Evolutionary conservation across 2,329 filamentous ascomycete species (phyloP).

Genomic region (Seiridium unicorne): DNA sequence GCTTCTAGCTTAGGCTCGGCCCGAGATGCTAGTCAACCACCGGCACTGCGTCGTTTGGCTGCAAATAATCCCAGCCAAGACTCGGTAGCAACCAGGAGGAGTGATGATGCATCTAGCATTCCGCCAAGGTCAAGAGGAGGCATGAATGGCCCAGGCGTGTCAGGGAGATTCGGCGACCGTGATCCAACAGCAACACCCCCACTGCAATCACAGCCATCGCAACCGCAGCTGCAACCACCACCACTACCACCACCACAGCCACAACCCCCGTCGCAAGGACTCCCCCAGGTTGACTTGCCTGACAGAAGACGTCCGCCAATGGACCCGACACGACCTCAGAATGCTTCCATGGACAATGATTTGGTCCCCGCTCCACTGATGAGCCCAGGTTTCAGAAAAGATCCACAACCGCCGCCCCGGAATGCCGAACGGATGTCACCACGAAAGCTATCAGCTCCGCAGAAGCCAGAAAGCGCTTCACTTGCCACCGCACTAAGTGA

Average conservation of each 20-base stretch:
- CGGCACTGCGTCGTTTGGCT: slow-evolving; percentile 41
- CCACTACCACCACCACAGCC: slow-evolving; percentile 23
- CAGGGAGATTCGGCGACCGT: slow-evolving; percentile 36
- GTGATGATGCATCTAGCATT: slow-evolving; percentile 50
- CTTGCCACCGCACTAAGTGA: slow-evolving; percentile 29
- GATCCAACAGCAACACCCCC: slow-evolving; percentile 11
- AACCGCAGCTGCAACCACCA: slow-evolving; percentile 10
- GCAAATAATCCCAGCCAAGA: slow-evolving; percentile 58
- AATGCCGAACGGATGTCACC: slow-evolving; percentile 48
- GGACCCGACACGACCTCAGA: slow-evolving; percentile 55
- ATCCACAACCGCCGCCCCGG: slow-evolving; percentile 48
- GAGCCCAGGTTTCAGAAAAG: slow-evolving; percentile 46
- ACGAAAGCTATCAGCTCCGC: slow-evolving; percentile 40
- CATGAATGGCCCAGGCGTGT: slow-evolving; percentile 35
- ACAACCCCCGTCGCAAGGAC: slow-evolving; percentile 20
- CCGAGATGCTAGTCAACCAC: slow-evolving; percentile 36
- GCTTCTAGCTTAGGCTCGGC: slow-evolving; percentile 51
- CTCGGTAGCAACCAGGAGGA: slow-evolving; percentile 43
- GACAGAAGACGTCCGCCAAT: slow-evolving; percentile 67
- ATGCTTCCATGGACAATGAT: slow-evolving; percentile 41
- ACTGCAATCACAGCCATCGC: slow-evolving; percentile 11
- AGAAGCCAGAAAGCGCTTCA: slow-evolving; percentile 29
- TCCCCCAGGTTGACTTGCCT: slow-evolving; percentile 49
- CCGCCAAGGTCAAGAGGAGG: slow-evolving; percentile 55
- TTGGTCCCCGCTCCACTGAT: slow-evolving; percentile 58